A percentile compares a stretch with the other conserved stretches of the same genome.
Conservation (phyloP, 192 early-diverging fungal genomes). For the Martensiomyces pterosporus region DNA sequence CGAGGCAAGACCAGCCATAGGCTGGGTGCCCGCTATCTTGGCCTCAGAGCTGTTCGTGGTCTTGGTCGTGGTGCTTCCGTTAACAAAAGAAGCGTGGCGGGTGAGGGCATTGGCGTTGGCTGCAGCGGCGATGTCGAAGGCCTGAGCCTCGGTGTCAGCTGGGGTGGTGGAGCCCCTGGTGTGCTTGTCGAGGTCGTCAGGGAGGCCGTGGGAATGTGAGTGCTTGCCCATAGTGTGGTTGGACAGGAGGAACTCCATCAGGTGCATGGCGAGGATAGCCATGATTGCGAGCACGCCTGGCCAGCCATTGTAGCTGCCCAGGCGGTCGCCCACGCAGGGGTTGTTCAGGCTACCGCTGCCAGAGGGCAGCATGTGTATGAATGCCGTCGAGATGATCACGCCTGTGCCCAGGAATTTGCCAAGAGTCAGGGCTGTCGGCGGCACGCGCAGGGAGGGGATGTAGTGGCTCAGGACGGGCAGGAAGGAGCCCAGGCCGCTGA, state of each 20-base stretch:
- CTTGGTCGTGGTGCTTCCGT: slow-evolving; percentile 1
- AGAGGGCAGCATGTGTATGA: slow-evolving; percentile 72
- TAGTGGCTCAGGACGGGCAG: slow-evolving; percentile 52
- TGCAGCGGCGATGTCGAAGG: neutral
- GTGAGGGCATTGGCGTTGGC: no score
- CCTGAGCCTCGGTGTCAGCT: neutral
- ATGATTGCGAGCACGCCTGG: slow-evolving; percentile 59
- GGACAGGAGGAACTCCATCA: slow-evolving; percentile 57
- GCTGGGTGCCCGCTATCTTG: neutral
- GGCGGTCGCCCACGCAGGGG: slow-evolving; percentile 53
- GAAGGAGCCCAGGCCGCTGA: slow-evolving; percentile 50
- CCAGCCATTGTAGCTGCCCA: slow-evolving; percentile 51
- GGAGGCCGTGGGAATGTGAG: slow-evolving; percentile 23
- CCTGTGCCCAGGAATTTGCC: slow-evolving; percentile 64
- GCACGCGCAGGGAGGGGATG: slow-evolving; percentile 29
- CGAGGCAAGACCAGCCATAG: neutral
- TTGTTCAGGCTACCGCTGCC: slow-evolving; percentile 52
- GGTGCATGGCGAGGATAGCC: slow-evolving; percentile 61
- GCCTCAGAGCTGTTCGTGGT: neutral
- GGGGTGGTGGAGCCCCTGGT: neutral
- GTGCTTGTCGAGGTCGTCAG: neutral
- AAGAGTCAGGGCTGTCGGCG: slow-evolving; percentile 42
- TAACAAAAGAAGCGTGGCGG: neutral
- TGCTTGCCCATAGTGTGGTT: slow-evolving; percentile 43
- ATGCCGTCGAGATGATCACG: slow-evolving; percentile 70